Conservation (phyloP, 176 grass and related monocot species). For the Triticum dicoccoides region DNA sequence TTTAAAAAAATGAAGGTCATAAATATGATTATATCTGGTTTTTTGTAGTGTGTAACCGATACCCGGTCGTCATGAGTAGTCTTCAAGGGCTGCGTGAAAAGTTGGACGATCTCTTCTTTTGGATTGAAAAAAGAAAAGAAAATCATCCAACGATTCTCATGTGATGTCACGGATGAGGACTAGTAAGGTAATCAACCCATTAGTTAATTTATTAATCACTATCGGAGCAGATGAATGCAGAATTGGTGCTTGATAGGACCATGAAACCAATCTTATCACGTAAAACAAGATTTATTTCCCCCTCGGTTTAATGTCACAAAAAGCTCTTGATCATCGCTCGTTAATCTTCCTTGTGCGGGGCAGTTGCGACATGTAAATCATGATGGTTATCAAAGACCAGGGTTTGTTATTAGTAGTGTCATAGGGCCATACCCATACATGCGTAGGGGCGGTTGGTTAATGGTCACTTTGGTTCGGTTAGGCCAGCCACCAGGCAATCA, state of each 20-base stretch:
- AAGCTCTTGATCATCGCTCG: too few relatives aligned
- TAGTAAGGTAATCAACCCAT: not conserved
- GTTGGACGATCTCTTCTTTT: not conserved
- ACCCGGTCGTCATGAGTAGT: not conserved
- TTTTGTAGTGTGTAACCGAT: not conserved
- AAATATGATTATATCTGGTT: not conserved
- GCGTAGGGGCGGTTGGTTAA: conserved; percentile 24
- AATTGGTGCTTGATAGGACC: too few relatives aligned
- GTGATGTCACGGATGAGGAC: conserved; percentile 1
- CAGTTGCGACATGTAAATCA: not conserved
- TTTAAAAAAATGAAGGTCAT: too few relatives aligned
- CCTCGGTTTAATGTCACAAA: too few relatives aligned
- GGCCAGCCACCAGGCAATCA: conserved; percentile 1
- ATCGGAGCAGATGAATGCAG: too few relatives aligned
- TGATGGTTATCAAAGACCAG: conserved; percentile 16
- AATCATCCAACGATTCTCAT: not conserved
- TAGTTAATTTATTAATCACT: not conserved
- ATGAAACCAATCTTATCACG: too few relatives aligned
- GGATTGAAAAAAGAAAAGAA: not conserved
- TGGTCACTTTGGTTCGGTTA: conserved; percentile 25
- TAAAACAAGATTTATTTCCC: too few relatives aligned
- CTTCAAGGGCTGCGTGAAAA: not conserved
- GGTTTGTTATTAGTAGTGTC: conserved; percentile 11
- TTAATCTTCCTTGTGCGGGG: too few relatives aligned
- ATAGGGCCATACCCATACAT: not conserved